Percentiles rank a stretch among this genome's conserved stretches.
phyloP scores from a whole-genome alignment of 106 monocot species.

The Dioscorea dumetorum region DNA sequence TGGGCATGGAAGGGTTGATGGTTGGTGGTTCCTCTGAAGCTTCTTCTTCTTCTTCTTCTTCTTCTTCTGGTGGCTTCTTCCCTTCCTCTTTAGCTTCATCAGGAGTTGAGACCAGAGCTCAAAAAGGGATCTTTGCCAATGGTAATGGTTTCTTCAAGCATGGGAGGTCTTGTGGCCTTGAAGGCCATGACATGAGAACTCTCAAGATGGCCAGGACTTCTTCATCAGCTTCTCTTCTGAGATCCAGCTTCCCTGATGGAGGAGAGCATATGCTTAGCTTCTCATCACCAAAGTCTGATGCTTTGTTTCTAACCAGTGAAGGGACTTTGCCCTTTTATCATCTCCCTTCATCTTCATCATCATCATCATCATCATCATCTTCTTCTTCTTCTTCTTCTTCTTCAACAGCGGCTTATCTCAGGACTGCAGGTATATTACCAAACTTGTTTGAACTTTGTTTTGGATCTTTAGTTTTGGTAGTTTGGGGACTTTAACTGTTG shows the following conservation, averaged over 20 bases:
- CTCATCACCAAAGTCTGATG: conserved; percentile 37
- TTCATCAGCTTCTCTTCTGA: conserved; percentile 11
- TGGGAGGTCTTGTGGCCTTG: conserved; percentile 18
- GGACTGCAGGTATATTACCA: conserved; percentile 34
- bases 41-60: no score
- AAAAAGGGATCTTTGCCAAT: conserved; percentile 30
- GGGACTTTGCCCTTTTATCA: conserved; percentile 29
- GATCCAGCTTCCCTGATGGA: conserved; percentile 40
- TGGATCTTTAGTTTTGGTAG: conserved; percentile 3
- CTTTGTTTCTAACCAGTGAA: conserved; percentile 21
- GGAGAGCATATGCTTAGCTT: conserved; percentile 90
- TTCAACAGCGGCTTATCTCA: conserved; percentile 7
- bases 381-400: conserved; percentile 12
- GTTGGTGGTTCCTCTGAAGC: conserved; percentile 18
- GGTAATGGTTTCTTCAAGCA: conserved; percentile 32
- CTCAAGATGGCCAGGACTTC: conserved; percentile 21
- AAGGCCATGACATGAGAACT: conserved; percentile 31
- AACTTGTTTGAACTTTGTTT: neutral
- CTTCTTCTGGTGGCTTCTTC: conserved; percentile 2
- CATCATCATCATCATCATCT: neutral
- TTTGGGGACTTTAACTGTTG: neutral
- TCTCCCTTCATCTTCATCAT: conserved; percentile 6
- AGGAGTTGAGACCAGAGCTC: conserved; percentile 19
- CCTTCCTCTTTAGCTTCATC: conserved; percentile 14
- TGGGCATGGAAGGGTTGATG: conserved; percentile 32